A percentile compares a stretch with the other conserved stretches of the same genome.
These are phyloP conservation scores for Hypoxylon intermedium DNA, from an alignment of 495 filamentous ascomycete genomes.

Conservation along the genomic window DNA sequence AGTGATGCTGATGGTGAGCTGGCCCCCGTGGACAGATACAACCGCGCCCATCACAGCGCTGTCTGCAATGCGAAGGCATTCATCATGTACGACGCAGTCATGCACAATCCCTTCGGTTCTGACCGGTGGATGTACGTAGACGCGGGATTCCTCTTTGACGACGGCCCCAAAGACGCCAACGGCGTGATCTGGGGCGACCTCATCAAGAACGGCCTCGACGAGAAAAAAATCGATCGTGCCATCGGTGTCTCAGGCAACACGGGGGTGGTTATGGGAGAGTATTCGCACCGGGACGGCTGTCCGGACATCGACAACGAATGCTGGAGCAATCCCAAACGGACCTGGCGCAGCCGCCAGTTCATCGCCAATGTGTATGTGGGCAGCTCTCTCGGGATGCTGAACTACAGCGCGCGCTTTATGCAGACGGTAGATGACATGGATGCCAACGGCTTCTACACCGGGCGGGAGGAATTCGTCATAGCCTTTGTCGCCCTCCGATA, in stretches of 20 bases:
- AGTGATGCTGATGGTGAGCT: constrained; percentile 33
- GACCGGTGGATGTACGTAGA: constrained; percentile 33
- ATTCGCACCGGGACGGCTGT: constrained; percentile 22
- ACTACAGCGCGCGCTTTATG: constrained; percentile 36
- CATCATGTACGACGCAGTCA: constrained; percentile 36
- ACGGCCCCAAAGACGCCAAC: constrained; percentile 21
- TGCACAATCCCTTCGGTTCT: constrained; percentile 34
- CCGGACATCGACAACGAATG: constrained; percentile 30
- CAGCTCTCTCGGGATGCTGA: constrained; percentile 34
- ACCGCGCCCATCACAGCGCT: constrained; percentile 33
- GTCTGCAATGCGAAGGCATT: constrained; percentile 37
- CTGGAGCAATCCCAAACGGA: constrained; percentile 17
- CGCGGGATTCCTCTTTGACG: constrained; percentile 33
- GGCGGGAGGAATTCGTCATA: constrained; percentile 33
- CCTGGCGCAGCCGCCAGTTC: constrained; percentile 31
- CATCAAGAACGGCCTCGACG: constrained; percentile 20
- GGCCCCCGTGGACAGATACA: constrained; percentile 26
- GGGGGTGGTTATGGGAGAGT: constrained; percentile 36
- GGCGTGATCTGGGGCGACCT: constrained; percentile 27
- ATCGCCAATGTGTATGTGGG: constrained; percentile 36
- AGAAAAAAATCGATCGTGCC: constrained; percentile 26
- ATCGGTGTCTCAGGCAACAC: constrained; percentile 27
- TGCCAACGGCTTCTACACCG: constrained; percentile 30
- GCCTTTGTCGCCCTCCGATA: constrained; percentile 36
- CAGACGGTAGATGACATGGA: constrained; percentile 41